Conservation (phyloP, 768 basidiomycete genomes). For the Paxillus ammoniavirescens region DNA sequence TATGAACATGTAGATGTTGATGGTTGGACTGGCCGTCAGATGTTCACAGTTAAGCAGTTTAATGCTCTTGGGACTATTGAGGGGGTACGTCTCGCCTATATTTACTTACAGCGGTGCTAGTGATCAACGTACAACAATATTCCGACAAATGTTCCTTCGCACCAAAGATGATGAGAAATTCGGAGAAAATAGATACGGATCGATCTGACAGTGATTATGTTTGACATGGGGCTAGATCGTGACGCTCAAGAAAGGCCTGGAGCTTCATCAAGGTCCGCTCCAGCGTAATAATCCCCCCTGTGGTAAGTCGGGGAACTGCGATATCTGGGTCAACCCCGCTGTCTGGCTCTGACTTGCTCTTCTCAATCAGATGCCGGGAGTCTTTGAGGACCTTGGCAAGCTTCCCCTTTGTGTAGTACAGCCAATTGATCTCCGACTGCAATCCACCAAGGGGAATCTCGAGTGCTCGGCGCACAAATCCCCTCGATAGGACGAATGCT, state of each 20-base stretch:
- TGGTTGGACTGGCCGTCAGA: background rate
- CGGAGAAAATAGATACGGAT: conserved; percentile 6
- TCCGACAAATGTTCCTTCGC: conserved; percentile 24
- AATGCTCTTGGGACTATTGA: background rate
- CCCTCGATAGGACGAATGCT: conserved; percentile 86
- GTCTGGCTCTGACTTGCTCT: conserved; percentile 48
- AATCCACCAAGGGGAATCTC: conserved; percentile 74
- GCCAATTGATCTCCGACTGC: conserved; percentile 67
- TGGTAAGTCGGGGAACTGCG: conserved; percentile 73
- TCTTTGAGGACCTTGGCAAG: conserved; percentile 68
- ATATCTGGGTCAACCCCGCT: conserved; percentile 34
- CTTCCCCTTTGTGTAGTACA: conserved; percentile 65
- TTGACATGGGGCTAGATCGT: conserved; percentile 8
- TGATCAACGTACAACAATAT: conserved; percentile 27
- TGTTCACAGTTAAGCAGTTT: background rate
- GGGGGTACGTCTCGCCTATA: background rate
- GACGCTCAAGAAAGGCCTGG: conserved; percentile 39
- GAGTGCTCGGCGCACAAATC: conserved; percentile 86
- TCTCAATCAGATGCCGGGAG: conserved; percentile 62
- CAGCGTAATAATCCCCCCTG: conserved; percentile 77
- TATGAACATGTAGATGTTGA: conserved; percentile 1
- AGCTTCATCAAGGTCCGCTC: conserved; percentile 73
- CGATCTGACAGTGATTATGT: conserved; percentile 5
- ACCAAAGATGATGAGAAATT: conserved; percentile 13
- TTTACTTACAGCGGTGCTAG: conserved; percentile 14